phyloP scores from a whole-genome alignment of 2,329 filamentous ascomycete species.

The Cylindrodendrum hubeiense region DNA sequence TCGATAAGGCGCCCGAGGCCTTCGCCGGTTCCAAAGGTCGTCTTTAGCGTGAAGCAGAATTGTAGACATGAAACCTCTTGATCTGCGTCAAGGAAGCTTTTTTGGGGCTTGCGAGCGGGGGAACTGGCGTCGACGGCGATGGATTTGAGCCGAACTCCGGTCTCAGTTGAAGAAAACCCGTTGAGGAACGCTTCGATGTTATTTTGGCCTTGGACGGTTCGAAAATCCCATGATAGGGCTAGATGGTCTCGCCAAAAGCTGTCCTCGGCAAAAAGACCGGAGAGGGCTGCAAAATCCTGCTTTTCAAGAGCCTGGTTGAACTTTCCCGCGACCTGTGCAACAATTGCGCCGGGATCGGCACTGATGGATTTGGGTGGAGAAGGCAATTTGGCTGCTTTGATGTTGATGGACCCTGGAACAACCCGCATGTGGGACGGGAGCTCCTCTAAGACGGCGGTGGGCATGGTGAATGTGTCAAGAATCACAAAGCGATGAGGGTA shows the following conservation, averaged over 20 bases:
- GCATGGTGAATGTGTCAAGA: neutral
- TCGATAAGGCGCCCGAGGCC: conserved; percentile 67
- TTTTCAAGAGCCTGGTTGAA: conserved; percentile 57
- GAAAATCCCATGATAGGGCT: conserved; percentile 67
- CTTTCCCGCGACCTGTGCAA: conserved; percentile 37
- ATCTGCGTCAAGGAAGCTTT: conserved; percentile 60
- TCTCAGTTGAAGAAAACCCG: neutral
- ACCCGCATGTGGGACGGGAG: conserved; percentile 22
- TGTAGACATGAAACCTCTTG: conserved; percentile 64
- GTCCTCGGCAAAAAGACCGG: conserved; percentile 48
- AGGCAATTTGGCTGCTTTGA: conserved; percentile 11
- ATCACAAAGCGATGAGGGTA: no score
- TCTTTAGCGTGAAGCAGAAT: conserved; percentile 68
- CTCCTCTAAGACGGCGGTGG: neutral
- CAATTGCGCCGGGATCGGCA: neutral
- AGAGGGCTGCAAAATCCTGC: conserved; percentile 49
- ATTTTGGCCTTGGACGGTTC: conserved; percentile 58
- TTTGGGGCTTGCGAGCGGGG: conserved; percentile 55
- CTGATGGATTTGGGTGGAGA: neutral
- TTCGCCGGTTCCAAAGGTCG: conserved; percentile 64
- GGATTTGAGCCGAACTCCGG: conserved; percentile 54
- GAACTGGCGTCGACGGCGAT: conserved; percentile 59
- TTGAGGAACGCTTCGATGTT: conserved; percentile 56
- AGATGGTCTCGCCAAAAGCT: conserved; percentile 72
- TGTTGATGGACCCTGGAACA: conserved; percentile 22